These are phyloP conservation scores for Dryadomyces sulphureus DNA, from an alignment of 2,329 filamentous ascomycete genomes.

Conservation along the genomic window DNA sequence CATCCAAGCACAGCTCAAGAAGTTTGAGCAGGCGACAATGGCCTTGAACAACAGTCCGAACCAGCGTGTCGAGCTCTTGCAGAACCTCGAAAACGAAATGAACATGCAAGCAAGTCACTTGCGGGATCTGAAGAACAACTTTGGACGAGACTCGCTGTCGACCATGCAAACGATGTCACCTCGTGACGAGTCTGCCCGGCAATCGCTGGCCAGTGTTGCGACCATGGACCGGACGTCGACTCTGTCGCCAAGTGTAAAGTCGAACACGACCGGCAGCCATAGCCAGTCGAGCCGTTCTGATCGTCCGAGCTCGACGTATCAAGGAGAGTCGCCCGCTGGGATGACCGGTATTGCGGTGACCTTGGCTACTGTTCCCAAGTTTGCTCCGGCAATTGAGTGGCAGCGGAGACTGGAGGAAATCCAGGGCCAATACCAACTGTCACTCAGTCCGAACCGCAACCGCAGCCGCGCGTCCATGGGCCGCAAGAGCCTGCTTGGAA, in stretches of 20 bases:
- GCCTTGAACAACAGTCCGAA: constrained; percentile 23
- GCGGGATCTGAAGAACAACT: constrained; percentile 39
- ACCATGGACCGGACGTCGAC: constrained; percentile 12
- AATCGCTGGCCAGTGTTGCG: constrained; percentile 13
- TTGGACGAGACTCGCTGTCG: constrained; percentile 36
- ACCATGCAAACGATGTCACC: constrained; percentile 23
- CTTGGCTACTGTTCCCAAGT: background rate
- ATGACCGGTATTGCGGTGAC: background rate
- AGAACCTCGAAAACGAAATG: constrained; percentile 48
- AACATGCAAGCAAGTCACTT: constrained; percentile 44
- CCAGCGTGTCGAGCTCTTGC: constrained; percentile 33
- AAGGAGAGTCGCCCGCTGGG: background rate
- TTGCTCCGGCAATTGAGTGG: constrained; percentile 11
- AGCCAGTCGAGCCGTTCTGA: constrained; percentile 10
- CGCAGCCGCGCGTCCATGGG: background rate
- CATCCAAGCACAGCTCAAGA: constrained; percentile 37
- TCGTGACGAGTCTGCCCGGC: constrained; percentile 18
- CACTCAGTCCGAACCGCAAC: background rate
- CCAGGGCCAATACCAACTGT: constrained; percentile 15
- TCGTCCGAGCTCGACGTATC: background rate
- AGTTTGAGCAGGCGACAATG: constrained; percentile 26
- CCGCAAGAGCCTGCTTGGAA: constrained; percentile 19
- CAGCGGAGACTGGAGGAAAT: constrained; percentile 30
- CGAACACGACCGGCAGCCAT: background rate
- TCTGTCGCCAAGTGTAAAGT: background rate